Conservation (phyloP, 176 grass and related monocot species). For the sorghum (Sorghum bicolor) region Sorghum_bicolor_NCBIv3 NC_012874.2:3692001-3692500, state of each 20-base stretch:
- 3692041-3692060: not conserved
- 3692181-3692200: not conserved
- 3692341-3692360: not conserved
- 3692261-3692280: not conserved
- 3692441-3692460: too few species aligned
- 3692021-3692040: too few species aligned
- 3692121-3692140: not conserved
- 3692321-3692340: not conserved
- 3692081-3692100: too few species aligned
- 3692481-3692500: too few species aligned
- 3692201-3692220: not conserved
- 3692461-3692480: too few species aligned
- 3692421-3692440: too few species aligned
- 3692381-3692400: not conserved
- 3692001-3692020: not conserved
- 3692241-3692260: not conserved
- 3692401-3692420: too few species aligned
- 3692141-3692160: not conserved
- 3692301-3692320: not conserved
- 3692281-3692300: not conserved
- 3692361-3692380: not conserved
- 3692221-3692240: not conserved
- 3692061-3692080: not conserved
- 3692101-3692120: not conserved
- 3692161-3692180: not conserved